A percentile compares a stretch with the other conserved stretches of the same genome.
phyloP scores from a whole-genome alignment of 1,139 yeast species.

The Petasospora rhodanensis region DNA sequence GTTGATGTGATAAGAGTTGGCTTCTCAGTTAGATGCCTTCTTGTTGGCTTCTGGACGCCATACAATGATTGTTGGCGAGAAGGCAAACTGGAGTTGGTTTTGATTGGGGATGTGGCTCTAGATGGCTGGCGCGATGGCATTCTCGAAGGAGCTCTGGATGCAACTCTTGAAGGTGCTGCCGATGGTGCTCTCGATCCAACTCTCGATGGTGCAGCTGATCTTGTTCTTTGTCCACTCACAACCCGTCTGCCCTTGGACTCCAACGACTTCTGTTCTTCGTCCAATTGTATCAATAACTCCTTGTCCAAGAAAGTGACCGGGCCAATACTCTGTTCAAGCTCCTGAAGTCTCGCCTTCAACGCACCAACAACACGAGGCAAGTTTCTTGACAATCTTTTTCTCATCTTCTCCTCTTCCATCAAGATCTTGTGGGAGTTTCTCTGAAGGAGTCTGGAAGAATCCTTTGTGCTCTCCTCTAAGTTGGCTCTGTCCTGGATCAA shows the following conservation, averaged over 20 bases:
- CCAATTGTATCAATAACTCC: conserved; percentile 39
- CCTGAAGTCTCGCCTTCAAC: conserved; percentile 43
- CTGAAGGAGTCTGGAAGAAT: conserved; percentile 72
- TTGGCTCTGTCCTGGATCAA: conserved; percentile 58
- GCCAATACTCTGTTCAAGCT: conserved; percentile 41
- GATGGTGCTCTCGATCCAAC: conserved; percentile 13
- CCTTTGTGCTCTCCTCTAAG: conserved; percentile 67
- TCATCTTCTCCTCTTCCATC: conserved; percentile 70
- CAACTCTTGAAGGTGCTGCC: conserved; percentile 13
- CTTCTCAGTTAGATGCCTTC: conserved; percentile 12
- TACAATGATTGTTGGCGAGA: conserved; percentile 9
- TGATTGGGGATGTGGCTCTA: conserved; percentile 11
- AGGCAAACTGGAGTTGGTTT: conserved; percentile 3
- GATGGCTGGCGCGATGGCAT: conserved; percentile 14
- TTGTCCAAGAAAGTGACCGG: conserved; percentile 39
- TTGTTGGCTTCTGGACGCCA: conserved; percentile 22
- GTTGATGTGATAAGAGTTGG: conserved; percentile 13
- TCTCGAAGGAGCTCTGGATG: conserved; percentile 18
- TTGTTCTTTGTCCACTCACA: conserved; percentile 14
- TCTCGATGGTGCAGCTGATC: conserved; percentile 16
- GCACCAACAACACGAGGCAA: conserved; percentile 60
- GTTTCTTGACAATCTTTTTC: conserved; percentile 61
- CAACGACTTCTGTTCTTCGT: conserved; percentile 27
- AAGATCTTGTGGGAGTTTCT: conserved; percentile 77
- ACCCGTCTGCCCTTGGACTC: conserved; percentile 21